phyloP scores from a whole-genome alignment of 192 early-diverging fungal species.

The Funneliformis geosporum region DNA sequence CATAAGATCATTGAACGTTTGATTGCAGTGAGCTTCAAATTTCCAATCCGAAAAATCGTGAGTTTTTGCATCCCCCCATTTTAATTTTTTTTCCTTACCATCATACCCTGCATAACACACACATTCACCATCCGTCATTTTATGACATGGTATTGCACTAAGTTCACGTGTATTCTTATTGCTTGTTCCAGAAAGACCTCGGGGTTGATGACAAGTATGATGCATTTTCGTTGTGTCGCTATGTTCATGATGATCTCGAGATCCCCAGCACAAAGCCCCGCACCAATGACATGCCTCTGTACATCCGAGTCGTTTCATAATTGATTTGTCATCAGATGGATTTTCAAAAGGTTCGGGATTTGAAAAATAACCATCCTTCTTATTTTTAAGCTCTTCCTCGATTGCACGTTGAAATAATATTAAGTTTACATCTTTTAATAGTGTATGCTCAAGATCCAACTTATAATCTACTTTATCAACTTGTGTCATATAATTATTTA shows the following conservation, averaged over 20 bases:
- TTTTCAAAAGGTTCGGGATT: constrained; percentile 2
- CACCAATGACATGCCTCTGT: constrained; percentile 23
- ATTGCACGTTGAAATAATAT: not conserved
- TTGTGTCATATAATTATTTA: constrained; percentile 22
- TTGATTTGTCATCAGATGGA: constrained; percentile 15
- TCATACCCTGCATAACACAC: too few relatives aligned
- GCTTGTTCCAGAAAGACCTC: not conserved
- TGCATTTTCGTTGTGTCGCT: constrained; percentile 24
- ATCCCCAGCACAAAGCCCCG: constrained; percentile 33
- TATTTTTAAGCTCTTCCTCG: constrained; percentile 11
- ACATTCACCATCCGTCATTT: not conserved
- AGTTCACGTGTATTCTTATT: not conserved
- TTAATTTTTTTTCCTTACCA: not conserved
- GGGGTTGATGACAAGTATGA: constrained; percentile 30
- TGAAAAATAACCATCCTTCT: not conserved
- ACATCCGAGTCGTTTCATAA: constrained; percentile 31
- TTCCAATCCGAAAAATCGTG: constrained; percentile 21
- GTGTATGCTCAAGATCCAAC: not conserved
- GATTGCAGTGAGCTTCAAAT: constrained; percentile 11
- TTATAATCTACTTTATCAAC: constrained; percentile 13
- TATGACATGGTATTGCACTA: constrained; percentile 17
- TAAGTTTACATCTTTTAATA: not conserved
- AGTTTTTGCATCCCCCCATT: constrained; percentile 16
- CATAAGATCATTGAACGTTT: constrained; percentile 25
- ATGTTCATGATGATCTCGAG: constrained; percentile 17